These are phyloP conservation scores for Dovyalis caffra DNA, from an alignment of 345 rosid genomes.

Conservation along the genomic window DNA sequence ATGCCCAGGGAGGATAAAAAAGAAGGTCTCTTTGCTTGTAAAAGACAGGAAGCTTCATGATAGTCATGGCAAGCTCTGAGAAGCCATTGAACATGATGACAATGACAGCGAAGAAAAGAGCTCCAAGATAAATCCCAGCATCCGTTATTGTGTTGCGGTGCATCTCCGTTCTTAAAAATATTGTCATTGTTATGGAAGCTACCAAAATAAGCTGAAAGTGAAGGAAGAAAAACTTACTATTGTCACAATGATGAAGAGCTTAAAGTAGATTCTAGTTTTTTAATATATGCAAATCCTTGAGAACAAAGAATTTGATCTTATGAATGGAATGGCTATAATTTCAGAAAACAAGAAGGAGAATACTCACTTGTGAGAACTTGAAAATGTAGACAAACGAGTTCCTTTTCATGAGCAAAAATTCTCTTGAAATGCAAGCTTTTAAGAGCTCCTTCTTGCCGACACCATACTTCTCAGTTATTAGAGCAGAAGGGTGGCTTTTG, in stretches of 20 bases:
- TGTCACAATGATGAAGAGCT: not conserved
- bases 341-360: not conserved
- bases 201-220: constrained; percentile 53
- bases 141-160: constrained; percentile 51
- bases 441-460: constrained; percentile 57
- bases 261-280: not conserved
- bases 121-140: constrained; percentile 69
- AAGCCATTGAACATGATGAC: constrained; percentile 72
- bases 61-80: constrained; percentile 74
- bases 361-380: constrained; percentile 44
- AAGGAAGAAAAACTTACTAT: not conserved
- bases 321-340: not conserved
- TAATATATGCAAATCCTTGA: constrained; percentile 6
- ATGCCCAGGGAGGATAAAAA: constrained; percentile 90
- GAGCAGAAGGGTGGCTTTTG: constrained; percentile 69
- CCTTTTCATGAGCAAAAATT: constrained; percentile 82
- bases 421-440: constrained; percentile 74
- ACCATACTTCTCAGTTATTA: constrained; percentile 66
- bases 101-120: constrained; percentile 52
- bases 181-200: constrained; percentile 56
- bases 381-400: constrained; percentile 77
- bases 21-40: constrained; percentile 87
- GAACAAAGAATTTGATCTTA: not conserved
- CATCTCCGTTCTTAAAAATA: constrained; percentile 72
- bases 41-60: constrained; percentile 77